phyloP scores from a whole-genome alignment of 2,329 filamentous ascomycete genomes.

The Aspergillus ustus region DNA sequence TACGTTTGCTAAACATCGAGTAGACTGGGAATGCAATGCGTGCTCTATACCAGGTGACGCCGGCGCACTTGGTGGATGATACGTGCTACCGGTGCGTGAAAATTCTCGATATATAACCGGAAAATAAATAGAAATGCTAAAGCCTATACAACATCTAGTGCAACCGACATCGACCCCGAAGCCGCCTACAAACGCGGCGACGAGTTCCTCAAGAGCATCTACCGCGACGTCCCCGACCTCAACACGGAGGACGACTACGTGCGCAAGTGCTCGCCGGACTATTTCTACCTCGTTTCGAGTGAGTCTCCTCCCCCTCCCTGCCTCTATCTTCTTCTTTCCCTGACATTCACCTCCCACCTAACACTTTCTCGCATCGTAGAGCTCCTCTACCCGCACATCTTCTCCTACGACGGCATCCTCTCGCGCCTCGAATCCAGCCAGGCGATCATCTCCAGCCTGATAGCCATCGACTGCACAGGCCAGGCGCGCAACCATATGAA shows the following conservation, averaged over 20 bases:
- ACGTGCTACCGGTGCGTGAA: not conserved
- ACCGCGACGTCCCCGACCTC: not conserved
- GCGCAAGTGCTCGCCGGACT: not conserved
- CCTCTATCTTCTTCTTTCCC: not conserved
- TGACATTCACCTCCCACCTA: no score
- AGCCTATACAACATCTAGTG: not conserved
- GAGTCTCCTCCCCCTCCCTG: not conserved
- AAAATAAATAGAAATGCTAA: not conserved
- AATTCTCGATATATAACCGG: not conserved
- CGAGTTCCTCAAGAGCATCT: not conserved
- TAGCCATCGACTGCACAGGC: not conserved
- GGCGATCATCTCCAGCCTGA: not conserved
- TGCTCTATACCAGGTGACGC: not conserved
- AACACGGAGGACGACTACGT: not conserved
- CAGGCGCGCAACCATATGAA: not conserved
- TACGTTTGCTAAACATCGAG: not conserved
- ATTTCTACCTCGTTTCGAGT: not conserved
- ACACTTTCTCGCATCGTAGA: not conserved
- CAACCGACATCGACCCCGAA: not conserved
- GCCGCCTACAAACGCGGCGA: not conserved
- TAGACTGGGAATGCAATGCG: conserved; percentile 1
- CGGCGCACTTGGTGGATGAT: not conserved
- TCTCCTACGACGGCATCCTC: not conserved
- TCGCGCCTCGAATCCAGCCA: not conserved
- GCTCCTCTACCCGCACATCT: not conserved